Base-by-base conservation (phyloP, 805 yeast species). In the Candida odintsovae region DNA sequence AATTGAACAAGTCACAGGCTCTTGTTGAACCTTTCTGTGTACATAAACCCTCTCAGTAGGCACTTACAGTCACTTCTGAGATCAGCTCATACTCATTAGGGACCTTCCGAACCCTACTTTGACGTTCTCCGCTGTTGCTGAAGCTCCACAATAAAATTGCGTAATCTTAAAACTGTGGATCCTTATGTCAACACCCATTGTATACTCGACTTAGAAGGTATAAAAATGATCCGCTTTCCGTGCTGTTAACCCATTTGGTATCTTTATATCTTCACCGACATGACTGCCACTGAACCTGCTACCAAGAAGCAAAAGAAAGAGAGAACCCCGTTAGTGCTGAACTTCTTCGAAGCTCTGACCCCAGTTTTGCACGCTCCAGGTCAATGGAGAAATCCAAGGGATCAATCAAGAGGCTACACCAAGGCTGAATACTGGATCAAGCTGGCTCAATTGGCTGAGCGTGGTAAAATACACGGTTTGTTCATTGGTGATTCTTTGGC, bases 401-500 rank as follows among this genome's bases (percentile, higher is more conserved):
- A 57, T 38, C 52, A 56, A 43, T 52, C 57, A 23, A 49, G 61
- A 42, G 50, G 40, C 15, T 57, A 57, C 43, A 37, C 44, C 33
- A 54, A 57, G 48, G 51, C 57, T 28, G 70, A 68, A 43, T 65
- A 70, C 55, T 70, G 75, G 75, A 61, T 64, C 38, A 58, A 69
- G 39, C 49, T 70, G 12, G 75, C 73, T 7, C 63, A 69, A 44
- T 42, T 67, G 26, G 62, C 71, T 35, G 75, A 70, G 50, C 57
- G 61, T 42, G 75, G 73, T 16, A 70, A 69, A 53, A 54, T 70
- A 48, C 69, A 68, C 47, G 66, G 64, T 19, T 44, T 70, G 4
- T 70, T 70, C 49, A 54, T 70, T 44, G 75, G 74, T 41, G 75
- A 70, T 54, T 67, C 67, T 12, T 52, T 70, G 19, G 73, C 71